Evolutionary conservation across 345 rosid genomes (phyloP).

Genomic region (Odontarrhena argentea): DNA sequence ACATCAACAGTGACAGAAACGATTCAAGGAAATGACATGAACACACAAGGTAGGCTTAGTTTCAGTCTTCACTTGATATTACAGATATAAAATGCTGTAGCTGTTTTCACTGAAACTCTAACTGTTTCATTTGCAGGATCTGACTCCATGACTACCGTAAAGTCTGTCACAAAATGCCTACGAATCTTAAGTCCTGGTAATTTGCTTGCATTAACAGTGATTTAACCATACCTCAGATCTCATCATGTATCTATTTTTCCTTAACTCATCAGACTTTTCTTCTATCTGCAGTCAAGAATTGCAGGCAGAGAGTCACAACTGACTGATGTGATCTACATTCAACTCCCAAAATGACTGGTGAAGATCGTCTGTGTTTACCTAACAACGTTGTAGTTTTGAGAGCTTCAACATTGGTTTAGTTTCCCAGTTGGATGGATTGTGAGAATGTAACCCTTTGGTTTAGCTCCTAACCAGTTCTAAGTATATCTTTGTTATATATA

Average conservation of each 20-base stretch:
- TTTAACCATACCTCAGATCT: conserved; percentile 10
- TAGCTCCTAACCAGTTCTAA: conserved; percentile 10
- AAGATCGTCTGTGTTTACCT: neutral
- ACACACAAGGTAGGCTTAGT: conserved; percentile 50
- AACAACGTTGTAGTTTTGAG: conserved; percentile 13
- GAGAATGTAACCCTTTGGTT: conserved; percentile 14
- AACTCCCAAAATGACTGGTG: neutral
- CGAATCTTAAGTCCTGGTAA: conserved; percentile 74
- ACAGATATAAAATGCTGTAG: neutral
- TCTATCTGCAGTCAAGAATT: conserved; percentile 51
- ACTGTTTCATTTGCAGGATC: conserved; percentile 48
- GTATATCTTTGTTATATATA: neutral
- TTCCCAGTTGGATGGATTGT: neutral
- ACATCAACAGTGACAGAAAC: conserved; percentile 59
- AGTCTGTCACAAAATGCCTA: conserved; percentile 64
- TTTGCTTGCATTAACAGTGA: conserved; percentile 11
- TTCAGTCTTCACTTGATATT: neutral
- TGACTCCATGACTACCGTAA: conserved; percentile 54
- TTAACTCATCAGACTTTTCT: neutral
- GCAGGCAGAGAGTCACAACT: conserved; percentile 31
- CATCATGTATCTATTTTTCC: neutral
- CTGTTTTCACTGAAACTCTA: conserved; percentile 17
- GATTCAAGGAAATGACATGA: conserved; percentile 50
- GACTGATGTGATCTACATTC: conserved; percentile 17
- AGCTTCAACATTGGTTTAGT: conserved; percentile 7